These are phyloP conservation scores for Fusarium secorum DNA, from an alignment of 2,329 filamentous ascomycete species.

Conservation along the genomic window DNA sequence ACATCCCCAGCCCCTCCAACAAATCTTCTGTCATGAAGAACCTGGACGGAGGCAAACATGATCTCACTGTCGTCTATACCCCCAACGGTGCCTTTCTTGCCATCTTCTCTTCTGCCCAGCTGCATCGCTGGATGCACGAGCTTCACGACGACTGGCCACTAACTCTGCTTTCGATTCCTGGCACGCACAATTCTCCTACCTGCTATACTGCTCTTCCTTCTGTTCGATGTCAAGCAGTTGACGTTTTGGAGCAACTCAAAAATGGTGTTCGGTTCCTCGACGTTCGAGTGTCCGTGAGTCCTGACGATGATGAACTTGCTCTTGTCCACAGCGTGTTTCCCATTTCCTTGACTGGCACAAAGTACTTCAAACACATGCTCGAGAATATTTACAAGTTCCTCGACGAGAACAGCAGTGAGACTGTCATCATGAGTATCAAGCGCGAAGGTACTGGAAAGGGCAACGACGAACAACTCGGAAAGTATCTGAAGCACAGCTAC, in stretches of 20 bases:
- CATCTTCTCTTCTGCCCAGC: conserved; percentile 74
- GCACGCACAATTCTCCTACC: conserved; percentile 94
- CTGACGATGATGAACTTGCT: conserved; percentile 70
- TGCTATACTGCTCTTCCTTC: conserved; percentile 85
- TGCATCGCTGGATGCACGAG: conserved; percentile 81
- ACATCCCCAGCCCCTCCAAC: conserved; percentile 69
- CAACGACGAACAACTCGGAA: conserved; percentile 80
- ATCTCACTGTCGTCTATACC: conserved; percentile 74
- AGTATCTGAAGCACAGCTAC: conserved; percentile 78
- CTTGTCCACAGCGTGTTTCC: conserved; percentile 94
- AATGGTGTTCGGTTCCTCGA: conserved; percentile 97
- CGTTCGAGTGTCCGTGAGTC: conserved; percentile 71
- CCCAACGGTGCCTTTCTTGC: conserved; percentile 62
- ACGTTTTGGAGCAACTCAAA: conserved; percentile 77
- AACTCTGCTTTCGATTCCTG: conserved; percentile 85
- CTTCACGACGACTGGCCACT: conserved; percentile 76
- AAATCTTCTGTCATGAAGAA: conserved; percentile 68
- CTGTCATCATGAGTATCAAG: conserved; percentile 86
- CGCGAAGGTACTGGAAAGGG: conserved; percentile 85
- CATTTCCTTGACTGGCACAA: conserved; percentile 81
- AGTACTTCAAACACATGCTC: conserved; percentile 79
- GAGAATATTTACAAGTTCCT: conserved; percentile 78
- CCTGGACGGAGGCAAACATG: conserved; percentile 58
- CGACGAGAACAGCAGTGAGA: conserved; percentile 78
- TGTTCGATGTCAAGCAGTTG: conserved; percentile 89